phyloP scores from a whole-genome alignment of 164 flowering plant genomes.

The Taxillus chinensis region DNA sequence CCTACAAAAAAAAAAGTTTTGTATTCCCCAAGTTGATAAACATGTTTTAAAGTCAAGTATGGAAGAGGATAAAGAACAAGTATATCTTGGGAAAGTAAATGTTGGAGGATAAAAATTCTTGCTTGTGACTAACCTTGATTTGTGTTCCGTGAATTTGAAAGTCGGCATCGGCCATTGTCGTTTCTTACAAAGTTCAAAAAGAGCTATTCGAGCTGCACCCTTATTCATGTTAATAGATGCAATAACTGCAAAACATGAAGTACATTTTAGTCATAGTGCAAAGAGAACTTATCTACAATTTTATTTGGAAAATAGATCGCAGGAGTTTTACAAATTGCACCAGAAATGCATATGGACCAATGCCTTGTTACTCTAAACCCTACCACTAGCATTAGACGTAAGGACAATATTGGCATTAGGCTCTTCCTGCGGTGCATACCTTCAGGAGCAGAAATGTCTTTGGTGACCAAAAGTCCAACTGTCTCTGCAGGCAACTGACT shows the following conservation, averaged over 20 bases:
- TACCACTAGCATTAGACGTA: too few species aligned
- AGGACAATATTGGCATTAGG: too few species aligned
- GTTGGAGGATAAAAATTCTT: background rate
- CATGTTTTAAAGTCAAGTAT: background rate
- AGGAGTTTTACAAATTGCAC: too few species aligned
- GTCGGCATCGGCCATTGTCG: constrained; percentile 75
- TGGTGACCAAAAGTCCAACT: background rate
- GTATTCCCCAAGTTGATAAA: background rate
- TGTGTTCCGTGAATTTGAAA: constrained; percentile 39
- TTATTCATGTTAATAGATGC: constrained; percentile 45
- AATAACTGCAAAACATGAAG: constrained; percentile 28
- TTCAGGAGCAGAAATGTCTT: constrained; percentile 9
- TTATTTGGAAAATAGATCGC: too few species aligned
- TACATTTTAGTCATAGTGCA: background rate
- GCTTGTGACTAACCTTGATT: constrained; percentile 36
- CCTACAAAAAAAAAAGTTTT: constrained; percentile 18
- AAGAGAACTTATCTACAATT: too few species aligned
- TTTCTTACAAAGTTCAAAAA: constrained; percentile 54
- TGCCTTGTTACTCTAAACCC: too few species aligned
- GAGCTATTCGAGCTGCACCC: constrained; percentile 72
- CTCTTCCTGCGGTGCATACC: background rate
- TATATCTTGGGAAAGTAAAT: too few species aligned
- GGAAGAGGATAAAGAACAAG: too few species aligned
- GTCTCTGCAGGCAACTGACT: constrained; percentile 10
- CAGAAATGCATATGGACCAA: too few species aligned